These are phyloP conservation scores for Guillardia theta DNA, from an alignment of 78 protist genomes.

Conservation along the genomic window DNA sequence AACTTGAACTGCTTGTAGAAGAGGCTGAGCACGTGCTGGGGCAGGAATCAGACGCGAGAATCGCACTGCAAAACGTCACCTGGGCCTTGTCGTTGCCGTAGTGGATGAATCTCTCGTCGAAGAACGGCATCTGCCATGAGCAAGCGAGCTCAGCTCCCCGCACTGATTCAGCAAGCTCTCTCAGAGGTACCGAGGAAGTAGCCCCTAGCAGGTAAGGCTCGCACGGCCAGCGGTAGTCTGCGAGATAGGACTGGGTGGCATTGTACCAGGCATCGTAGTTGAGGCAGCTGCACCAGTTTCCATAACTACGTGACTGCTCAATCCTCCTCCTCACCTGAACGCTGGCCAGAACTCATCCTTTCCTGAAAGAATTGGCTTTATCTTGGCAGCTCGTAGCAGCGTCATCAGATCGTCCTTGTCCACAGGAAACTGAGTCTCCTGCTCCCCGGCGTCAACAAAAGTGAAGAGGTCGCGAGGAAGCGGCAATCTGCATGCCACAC, in stretches of 20 bases:
- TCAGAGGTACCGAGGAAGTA: background rate
- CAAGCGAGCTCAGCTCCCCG: too few species aligned
- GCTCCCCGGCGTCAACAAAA: too few species aligned
- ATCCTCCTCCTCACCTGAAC: background rate
- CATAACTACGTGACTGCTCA: too few species aligned
- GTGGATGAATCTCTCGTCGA: slow-evolving; percentile 20
- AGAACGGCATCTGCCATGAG: too few species aligned
- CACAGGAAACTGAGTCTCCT: background rate
- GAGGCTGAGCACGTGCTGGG: slow-evolving; percentile 8
- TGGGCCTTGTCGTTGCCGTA: slow-evolving; percentile 34
- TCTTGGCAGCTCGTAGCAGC: background rate
- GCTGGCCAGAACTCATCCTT: background rate
- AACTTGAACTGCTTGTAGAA: background rate
- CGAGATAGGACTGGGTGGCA: background rate
- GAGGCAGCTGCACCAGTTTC: background rate
- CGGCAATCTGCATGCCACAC: too few species aligned
- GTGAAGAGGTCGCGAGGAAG: too few species aligned
- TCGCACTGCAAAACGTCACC: background rate
- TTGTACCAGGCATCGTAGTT: background rate
- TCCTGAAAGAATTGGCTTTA: background rate
- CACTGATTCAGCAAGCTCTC: too few species aligned
- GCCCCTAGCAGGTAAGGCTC: background rate
- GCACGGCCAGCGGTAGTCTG: background rate
- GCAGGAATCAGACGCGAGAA: background rate
- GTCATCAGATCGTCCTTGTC: background rate